Conservation (phyloP, 2,329 filamentous ascomycete genomes). For the Nemania diffusa region DNA sequence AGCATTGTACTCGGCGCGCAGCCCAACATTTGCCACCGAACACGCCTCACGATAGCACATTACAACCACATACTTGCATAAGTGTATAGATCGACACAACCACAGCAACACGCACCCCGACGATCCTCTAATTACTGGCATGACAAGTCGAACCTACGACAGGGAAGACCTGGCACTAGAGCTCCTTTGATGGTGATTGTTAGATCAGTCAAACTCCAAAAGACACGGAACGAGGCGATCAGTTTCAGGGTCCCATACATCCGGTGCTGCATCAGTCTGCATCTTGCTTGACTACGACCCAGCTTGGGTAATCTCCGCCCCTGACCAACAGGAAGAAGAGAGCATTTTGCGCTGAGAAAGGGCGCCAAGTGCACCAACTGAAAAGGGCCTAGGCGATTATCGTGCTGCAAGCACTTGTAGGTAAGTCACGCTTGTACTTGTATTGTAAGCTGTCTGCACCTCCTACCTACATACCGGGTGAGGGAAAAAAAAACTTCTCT, state of each 20-base stretch:
- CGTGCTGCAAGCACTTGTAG: constrained; percentile 31
- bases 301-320: constrained; percentile 28
- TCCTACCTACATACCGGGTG: constrained; percentile 7
- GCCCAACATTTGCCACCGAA: constrained; percentile 36
- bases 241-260: constrained; percentile 35
- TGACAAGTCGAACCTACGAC: constrained; percentile 33
- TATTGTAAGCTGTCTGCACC: not conserved
- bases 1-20: not conserved
- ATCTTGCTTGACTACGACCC: constrained; percentile 23
- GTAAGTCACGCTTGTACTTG: constrained; percentile 20
- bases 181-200: constrained; percentile 22
- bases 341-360: constrained; percentile 9
- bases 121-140: constrained; percentile 34
- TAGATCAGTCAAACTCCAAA: constrained; percentile 20
- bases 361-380: constrained; percentile 23
- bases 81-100: constrained; percentile 26
- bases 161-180: constrained; percentile 29
- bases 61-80: constrained; percentile 11
- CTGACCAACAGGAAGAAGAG: constrained; percentile 29
- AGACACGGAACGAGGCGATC: constrained; percentile 31
- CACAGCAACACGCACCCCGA: constrained; percentile 6
- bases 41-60: constrained; percentile 24
- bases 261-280: constrained; percentile 29
- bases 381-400: constrained; percentile 16
- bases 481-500: constrained; percentile 25